Conservation (phyloP, 2,329 filamentous ascomycete species). For the Tolypocladium capitatum region DNA sequence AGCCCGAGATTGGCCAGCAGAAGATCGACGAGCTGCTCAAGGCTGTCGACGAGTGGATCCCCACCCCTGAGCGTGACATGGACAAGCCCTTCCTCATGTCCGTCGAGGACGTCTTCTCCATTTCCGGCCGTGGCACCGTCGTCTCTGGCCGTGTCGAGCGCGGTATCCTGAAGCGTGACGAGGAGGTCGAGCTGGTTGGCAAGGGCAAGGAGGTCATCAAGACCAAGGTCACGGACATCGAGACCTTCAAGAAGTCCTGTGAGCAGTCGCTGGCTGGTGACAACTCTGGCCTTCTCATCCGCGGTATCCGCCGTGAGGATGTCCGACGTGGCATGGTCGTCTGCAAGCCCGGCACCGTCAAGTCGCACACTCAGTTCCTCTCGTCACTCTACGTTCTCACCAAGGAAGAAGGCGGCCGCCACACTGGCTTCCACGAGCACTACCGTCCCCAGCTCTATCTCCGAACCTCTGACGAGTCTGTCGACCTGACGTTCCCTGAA, state of each 20-base stretch:
- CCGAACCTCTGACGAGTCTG: slow-evolving; percentile 74
- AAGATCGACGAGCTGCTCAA: slow-evolving; percentile 88
- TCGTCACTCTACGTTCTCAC: slow-evolving; percentile 92
- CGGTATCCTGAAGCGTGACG: slow-evolving; percentile 83
- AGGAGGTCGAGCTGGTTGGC: slow-evolving; percentile 88
- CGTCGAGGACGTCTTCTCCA: slow-evolving; percentile 85
- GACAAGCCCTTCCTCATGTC: slow-evolving; percentile 99
- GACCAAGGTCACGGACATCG: slow-evolving; percentile 99
- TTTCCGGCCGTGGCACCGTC: slow-evolving; percentile 88
- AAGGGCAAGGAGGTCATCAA: slow-evolving; percentile 74
- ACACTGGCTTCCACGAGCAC: slow-evolving; percentile 90
- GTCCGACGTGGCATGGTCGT: slow-evolving; percentile 91
- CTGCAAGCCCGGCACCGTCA: slow-evolving; percentile 67
- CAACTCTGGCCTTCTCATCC: slow-evolving; percentile 93
- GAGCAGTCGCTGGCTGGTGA: slow-evolving; percentile 93
- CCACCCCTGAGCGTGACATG: slow-evolving; percentile 81
- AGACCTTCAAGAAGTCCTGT: slow-evolving; percentile 99
- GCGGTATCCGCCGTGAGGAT: slow-evolving; percentile 93
- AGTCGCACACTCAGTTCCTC: slow-evolving; percentile 83
- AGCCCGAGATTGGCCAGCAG: slow-evolving; percentile 70
- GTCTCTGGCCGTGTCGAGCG: slow-evolving; percentile 96
- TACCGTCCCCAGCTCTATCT: slow-evolving; percentile 96
- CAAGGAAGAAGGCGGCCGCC: slow-evolving; percentile 96
- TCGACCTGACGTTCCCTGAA: slow-evolving; percentile 76
- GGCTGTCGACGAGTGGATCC: slow-evolving; percentile 92